Percentiles rank a stretch among this genome's conserved stretches.
phyloP scores from a whole-genome alignment of 163 green algal genomes.

The Picocystis sp. region DNA sequence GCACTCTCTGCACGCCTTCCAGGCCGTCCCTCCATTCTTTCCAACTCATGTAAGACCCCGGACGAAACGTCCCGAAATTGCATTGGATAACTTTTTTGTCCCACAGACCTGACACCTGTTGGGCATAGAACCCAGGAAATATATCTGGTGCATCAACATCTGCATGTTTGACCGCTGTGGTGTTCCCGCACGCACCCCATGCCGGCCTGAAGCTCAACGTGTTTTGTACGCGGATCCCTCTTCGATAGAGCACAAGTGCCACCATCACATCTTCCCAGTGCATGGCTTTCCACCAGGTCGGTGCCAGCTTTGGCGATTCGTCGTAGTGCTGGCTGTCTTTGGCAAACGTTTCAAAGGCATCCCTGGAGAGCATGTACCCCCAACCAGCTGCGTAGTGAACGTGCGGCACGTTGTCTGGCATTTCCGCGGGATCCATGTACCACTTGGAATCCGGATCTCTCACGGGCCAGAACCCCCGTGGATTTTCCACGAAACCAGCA shows the following conservation, averaged over 20 bases:
- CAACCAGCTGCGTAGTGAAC: constrained; percentile 11
- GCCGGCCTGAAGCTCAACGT: constrained; percentile 20
- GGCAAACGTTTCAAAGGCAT: constrained; percentile 17
- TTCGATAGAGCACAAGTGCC: constrained; percentile 15
- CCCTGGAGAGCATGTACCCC: constrained; percentile 29
- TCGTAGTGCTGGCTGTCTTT: constrained; percentile 16
- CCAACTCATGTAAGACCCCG: no score
- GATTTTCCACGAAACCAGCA: constrained; percentile 28
- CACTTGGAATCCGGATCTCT: constrained; percentile 20
- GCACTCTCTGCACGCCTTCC: no score
- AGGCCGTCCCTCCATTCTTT: no score
- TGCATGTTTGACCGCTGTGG: constrained; percentile 27
- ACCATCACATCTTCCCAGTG: constrained; percentile 34
- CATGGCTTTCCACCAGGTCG: constrained; percentile 22
- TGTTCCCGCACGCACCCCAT: constrained; percentile 22
- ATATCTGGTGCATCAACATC: constrained; percentile 32
- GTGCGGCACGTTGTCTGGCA: constrained; percentile 17
- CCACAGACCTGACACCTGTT: constrained; percentile 16
- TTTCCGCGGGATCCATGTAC: constrained; percentile 21
- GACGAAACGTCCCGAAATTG: constrained; percentile 1
- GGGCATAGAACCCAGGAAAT: constrained; percentile 21
- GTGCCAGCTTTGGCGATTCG: constrained; percentile 9
- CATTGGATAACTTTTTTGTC: constrained; percentile 4
- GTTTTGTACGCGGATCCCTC: background rate
- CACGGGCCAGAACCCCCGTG: constrained; percentile 24